Evolutionary conservation across 306 rosid species (phyloP).

Genomic region (Trifolium pratense): DNA sequence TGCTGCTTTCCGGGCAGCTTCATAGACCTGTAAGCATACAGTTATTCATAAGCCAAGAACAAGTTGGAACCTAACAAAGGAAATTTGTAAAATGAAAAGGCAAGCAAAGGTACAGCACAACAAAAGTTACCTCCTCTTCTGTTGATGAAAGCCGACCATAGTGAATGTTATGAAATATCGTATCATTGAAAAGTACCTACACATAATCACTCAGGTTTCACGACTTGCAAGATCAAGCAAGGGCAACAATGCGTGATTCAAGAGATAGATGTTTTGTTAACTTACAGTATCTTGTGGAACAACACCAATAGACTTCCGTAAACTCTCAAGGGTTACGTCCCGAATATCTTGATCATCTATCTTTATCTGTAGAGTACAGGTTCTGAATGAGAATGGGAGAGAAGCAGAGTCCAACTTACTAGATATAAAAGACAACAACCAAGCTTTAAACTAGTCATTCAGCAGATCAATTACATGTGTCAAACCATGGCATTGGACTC

Average conservation of each 20-base stretch:
- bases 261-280: slow-evolving; percentile 38
- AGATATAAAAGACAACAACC: slow-evolving; percentile 24
- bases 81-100: slow-evolving; percentile 31
- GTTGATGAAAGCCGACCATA: slow-evolving; percentile 89
- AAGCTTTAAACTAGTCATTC: slow-evolving; percentile 1
- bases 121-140: slow-evolving; percentile 76
- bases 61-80: slow-evolving; percentile 37
- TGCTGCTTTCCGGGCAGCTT: slow-evolving; percentile 89
- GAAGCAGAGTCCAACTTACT: slow-evolving; percentile 1
- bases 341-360: slow-evolving; percentile 87
- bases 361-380: slow-evolving; percentile 61
- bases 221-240: slow-evolving; percentile 34
- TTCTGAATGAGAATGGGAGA: slow-evolving; percentile 16
- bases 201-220: slow-evolving; percentile 48
- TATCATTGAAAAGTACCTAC: slow-evolving; percentile 96
- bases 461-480: slow-evolving; percentile 9
- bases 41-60: slow-evolving; percentile 40
- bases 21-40: slow-evolving; percentile 69
- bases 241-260: slow-evolving; percentile 10
- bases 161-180: slow-evolving; percentile 90
- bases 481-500: slow-evolving; percentile 12
- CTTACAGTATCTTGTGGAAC: slow-evolving; percentile 98
- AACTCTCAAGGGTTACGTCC: slow-evolving; percentile 80
- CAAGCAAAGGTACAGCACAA: slow-evolving; percentile 27
- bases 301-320: slow-evolving; percentile 84